Percentiles rank a stretch among this genome's conserved stretches.
These are phyloP conservation scores for Malbranchea zuffiana DNA, from an alignment of 2,329 filamentous ascomycete species.

Conservation along the genomic window DNA sequence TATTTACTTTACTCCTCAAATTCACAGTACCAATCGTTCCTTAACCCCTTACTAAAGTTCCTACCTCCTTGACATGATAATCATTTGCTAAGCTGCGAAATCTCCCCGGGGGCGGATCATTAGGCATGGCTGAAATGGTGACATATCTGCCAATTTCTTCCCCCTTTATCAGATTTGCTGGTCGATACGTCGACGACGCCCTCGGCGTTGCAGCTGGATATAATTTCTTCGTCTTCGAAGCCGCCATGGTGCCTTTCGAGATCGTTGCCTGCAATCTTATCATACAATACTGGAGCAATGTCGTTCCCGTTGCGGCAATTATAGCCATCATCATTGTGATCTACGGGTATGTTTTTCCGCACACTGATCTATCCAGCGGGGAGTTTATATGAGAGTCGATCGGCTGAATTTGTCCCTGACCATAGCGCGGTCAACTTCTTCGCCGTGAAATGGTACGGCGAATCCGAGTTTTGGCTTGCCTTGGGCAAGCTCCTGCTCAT, in stretches of 20 bases:
- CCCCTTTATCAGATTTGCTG: conserved; percentile 38
- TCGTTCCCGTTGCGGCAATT: conserved; percentile 37
- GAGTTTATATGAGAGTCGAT: neutral
- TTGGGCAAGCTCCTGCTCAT: conserved; percentile 63
- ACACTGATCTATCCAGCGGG: neutral
- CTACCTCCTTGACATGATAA: neutral
- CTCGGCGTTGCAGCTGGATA: conserved; percentile 39
- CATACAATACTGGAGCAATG: conserved; percentile 40
- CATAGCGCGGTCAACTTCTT: conserved; percentile 53
- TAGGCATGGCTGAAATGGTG: conserved; percentile 41
- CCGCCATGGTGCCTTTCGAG: conserved; percentile 42
- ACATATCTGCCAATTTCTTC: conserved; percentile 40
- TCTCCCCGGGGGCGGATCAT: conserved; percentile 9
- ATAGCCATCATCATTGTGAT: conserved; percentile 37
- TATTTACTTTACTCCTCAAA: no score
- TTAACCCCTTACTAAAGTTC: neutral
- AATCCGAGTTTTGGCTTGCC: conserved; percentile 65
- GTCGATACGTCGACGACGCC: conserved; percentile 40
- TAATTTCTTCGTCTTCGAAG: conserved; percentile 44
- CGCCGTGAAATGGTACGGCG: conserved; percentile 63
- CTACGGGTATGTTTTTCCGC: conserved; percentile 29
- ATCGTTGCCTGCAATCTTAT: conserved; percentile 42
- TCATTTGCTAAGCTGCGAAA: conserved; percentile 18
- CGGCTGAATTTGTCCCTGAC: neutral
- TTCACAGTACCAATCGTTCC: neutral